Evolutionary conservation across 139 green algal genomes (phyloP), one percentile per base, ranked within the genome.

Genomic region (Picocystis salinarum): DNA sequence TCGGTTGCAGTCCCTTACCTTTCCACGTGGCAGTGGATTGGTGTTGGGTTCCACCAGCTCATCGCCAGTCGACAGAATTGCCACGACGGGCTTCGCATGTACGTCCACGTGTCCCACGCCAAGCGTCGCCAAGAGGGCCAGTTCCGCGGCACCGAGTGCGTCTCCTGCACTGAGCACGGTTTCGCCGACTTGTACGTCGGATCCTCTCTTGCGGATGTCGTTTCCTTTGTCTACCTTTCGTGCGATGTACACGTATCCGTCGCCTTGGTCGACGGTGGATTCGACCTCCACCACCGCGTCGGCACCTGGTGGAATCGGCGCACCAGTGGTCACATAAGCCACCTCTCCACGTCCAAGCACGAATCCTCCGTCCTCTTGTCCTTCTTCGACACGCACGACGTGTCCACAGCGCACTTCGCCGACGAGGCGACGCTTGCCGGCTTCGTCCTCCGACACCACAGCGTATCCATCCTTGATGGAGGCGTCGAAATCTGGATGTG

Each of bases 1-100:
- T 6, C 85, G 53, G 61, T 95, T 95, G 53, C 73, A 61, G 49
- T 95, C 86, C 1, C 75, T 45, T 39, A 95, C 81, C 64, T 93
- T 61, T 9, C 81, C 81, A n/a, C 61, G 65, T 2, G 9, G 22
- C 0, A 26, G 44, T 62, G 6, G 48, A 9, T 52, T 6, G 9
- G 46, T 51, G 1, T 9, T 44, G 0, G 66, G 59, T n/a, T 85
- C 75, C 5, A 66, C 45, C 9, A 86, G 48, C 56, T 87, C 75
- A 31, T 85, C 73, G 0, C 76, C 73, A 7, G 83, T 95, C 17
- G 83, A 94, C 20, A 94, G 66, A 23, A 95, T 65, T 1, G 67
- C 85, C 12, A 94, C 73, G 13, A 52, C 12, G 4, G 59, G 60
- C 39, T 53, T 42, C 12, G 39, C 2, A 26, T 29, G 10, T 22